phyloP scores from a whole-genome alignment of 164 flowering plant species.

The grape (Vitis vinifera) region DNA sequence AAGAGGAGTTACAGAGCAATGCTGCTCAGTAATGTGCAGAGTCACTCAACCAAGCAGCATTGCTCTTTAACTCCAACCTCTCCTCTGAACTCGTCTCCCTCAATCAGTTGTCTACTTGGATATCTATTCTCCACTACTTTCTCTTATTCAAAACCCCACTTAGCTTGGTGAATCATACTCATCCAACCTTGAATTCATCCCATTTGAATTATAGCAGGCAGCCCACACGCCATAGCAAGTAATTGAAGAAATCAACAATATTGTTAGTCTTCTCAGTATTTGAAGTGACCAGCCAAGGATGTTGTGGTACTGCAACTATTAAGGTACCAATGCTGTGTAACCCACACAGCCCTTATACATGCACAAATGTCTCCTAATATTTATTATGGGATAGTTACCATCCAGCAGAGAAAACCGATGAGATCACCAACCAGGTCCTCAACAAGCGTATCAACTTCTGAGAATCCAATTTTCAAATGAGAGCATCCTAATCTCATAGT shows the following conservation, averaged over 20 bases:
- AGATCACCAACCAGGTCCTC: conserved; percentile 11
- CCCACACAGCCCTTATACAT: conserved; percentile 12
- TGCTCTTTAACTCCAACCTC: conserved; percentile 45
- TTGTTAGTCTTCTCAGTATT: conserved; percentile 21
- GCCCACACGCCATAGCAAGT: too few species aligned
- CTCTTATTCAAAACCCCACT: conserved; percentile 34
- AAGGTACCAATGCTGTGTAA: conserved; percentile 43
- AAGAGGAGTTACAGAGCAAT: conserved; percentile 7
- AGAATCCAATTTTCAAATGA: not conserved
- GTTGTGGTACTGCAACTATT: conserved; percentile 43
- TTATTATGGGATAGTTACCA: conserved; percentile 66
- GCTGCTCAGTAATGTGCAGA: conserved; percentile 23
- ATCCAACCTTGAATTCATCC: too few species aligned
- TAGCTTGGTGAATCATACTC: conserved; percentile 26
- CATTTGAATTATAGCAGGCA: too few species aligned
- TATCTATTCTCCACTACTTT: conserved; percentile 31
- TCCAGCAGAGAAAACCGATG: conserved; percentile 38
- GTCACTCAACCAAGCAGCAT: conserved; percentile 30
- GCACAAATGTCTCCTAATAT: conserved; percentile 35
- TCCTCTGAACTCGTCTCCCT: conserved; percentile 20
- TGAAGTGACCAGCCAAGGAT: conserved; percentile 30
- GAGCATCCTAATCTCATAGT: too few species aligned
- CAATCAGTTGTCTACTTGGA: conserved; percentile 36
- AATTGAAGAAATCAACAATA: too few species aligned
- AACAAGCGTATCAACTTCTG: conserved; percentile 18